Base-by-base conservation (phyloP, 2,329 filamentous ascomycete genomes). In the Diaporthe vaccinii region DNA sequence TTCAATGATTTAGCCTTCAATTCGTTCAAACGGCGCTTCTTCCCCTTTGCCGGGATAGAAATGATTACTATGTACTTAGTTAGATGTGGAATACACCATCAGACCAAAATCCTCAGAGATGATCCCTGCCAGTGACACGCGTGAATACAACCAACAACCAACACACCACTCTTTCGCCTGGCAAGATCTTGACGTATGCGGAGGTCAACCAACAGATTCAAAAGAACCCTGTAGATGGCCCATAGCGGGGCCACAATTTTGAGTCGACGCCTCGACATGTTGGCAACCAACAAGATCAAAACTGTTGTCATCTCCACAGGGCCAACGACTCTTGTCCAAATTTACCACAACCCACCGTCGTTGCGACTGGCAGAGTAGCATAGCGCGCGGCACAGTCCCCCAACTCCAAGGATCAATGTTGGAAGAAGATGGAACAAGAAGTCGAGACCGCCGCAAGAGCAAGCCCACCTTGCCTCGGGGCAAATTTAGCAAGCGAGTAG, bases 21-120 rank as follows among this genome's bases (percentile, higher is more conserved):
- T 73, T 73, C 71, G 36, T 55, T 49, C 36, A 44, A 55, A 17
- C 46, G n/a, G 51, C 28, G 15, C 46, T 62, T 73, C 58, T 65
- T 41, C 6, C 58, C 71, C 49, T 36, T 15, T 4, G 20, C 6
- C 34, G 25, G 71, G 46, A 25, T 20, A 46, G 39, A 57, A 57
- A 41, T n/a, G 46, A 55, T 65, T 65, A 73, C 49, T 25, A 34
- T 73, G 71, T 73, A 73, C 58, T 73, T 73, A 55, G n/a, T 65
- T 44, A 65, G 31, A 61, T 65, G 71, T 65, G 58, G 67, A 65
- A 65, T 73, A 73, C n/a, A 73, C 58, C 70, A 61, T 65, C 58
- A 55, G 51, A 65, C 58, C 51, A 57, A 65, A 36, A 46, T 3
- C 5, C 17, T n/a, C 15, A 44, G 44, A 51, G 25, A 28, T 62